Conservation (phyloP, 805 yeast species). For the Kurtzmaniella fragi region DNA sequence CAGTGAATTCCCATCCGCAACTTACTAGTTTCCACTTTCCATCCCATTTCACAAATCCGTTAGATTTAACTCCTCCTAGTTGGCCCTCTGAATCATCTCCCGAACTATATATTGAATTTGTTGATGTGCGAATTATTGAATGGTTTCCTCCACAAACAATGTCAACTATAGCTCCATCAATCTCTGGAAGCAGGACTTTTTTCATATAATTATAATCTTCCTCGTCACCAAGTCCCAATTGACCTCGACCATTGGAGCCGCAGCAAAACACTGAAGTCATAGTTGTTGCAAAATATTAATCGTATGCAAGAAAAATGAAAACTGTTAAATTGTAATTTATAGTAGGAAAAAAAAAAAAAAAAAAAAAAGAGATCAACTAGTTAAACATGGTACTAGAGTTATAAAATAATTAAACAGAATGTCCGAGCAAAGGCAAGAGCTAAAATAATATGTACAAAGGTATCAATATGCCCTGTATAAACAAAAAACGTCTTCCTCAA, state of each 20-base stretch:
- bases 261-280: constrained; percentile 40
- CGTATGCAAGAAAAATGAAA: neutral
- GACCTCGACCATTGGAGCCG: constrained; percentile 83
- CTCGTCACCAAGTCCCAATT: constrained; percentile 57
- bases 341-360: neutral
- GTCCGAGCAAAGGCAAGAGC: too few relatives aligned
- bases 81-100: constrained; percentile 63
- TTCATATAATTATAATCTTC: constrained; percentile 35
- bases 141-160: constrained; percentile 87
- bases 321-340: neutral
- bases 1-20: constrained; percentile 79
- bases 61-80: constrained; percentile 28
- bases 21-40: constrained; percentile 41
- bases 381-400: neutral
- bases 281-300: neutral
- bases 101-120: constrained; percentile 49
- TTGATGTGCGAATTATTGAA: constrained; percentile 51
- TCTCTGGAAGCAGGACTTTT: constrained; percentile 6
- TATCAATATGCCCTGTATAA: too few relatives aligned
- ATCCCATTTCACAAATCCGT: neutral
- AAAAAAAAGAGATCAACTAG: neutral
- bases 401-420: too few relatives aligned
- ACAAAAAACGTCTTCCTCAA: too few relatives aligned
- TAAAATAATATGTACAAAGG: too few relatives aligned
- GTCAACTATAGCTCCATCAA: constrained; percentile 15